phyloP scores from a whole-genome alignment of 345 rosid genomes.

The Corchorus olitorius region DNA sequence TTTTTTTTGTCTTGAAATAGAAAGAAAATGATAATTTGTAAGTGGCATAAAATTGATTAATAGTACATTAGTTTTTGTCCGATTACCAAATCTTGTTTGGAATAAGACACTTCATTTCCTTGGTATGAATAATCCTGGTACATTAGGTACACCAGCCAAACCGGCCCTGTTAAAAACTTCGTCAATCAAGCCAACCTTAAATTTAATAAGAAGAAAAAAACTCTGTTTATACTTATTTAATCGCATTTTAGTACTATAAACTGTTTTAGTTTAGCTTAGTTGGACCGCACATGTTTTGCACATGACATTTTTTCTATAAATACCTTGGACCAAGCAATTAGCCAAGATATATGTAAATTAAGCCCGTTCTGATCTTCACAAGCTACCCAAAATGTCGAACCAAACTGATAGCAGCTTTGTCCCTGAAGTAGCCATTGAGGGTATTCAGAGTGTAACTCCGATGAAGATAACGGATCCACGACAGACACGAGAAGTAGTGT shows the following conservation, averaged over 20 bases:
- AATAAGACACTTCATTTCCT: not conserved
- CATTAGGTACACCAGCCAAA: constrained; percentile 2
- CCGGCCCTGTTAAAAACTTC: not conserved
- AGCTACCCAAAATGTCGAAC: not conserved
- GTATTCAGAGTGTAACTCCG: constrained; percentile 58
- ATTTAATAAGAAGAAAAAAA: too few relatives aligned
- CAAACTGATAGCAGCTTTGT: not conserved
- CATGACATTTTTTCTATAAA: not conserved
- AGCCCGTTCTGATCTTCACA: not conserved
- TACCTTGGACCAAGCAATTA: not conserved
- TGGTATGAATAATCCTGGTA: not conserved
- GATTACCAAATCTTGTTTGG: not conserved
- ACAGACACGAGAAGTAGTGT: constrained; percentile 38
- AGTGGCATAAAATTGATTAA: too few relatives aligned
- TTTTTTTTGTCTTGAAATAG: not conserved
- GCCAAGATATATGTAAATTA: too few relatives aligned
- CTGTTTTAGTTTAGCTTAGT: not conserved
- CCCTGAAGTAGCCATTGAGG: constrained; percentile 44
- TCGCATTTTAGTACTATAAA: not conserved
- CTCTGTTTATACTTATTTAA: not conserved
- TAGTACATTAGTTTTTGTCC: not conserved
- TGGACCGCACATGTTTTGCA: not conserved
- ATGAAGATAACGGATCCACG: constrained; percentile 52
- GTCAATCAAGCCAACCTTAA: not conserved
- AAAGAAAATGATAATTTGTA: not conserved